Evolutionary conservation across 2,329 filamentous ascomycete species (phyloP), one percentile per base, ranked within the genome.

Genomic region (Dactylellina drechsleri): DNA sequence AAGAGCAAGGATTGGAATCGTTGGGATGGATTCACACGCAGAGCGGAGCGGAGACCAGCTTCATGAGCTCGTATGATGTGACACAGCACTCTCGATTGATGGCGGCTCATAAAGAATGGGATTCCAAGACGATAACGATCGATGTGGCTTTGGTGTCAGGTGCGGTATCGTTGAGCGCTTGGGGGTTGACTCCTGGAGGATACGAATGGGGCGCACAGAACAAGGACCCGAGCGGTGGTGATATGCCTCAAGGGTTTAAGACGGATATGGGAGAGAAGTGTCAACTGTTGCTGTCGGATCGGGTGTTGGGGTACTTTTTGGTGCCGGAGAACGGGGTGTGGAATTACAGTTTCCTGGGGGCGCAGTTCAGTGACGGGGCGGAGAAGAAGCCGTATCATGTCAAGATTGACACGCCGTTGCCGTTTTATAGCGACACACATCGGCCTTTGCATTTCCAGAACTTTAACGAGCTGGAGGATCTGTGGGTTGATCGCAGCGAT

Each of bases 341-440:
- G 95, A 99, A 99, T 83, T 99, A 97, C 85, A 95, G 91, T 82
- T 99, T 99, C 86, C 92, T 98, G 89, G 95, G 95, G 66, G 92
- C 90, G 78, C 89, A 89, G 0, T 99, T 98, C 81, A 89, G 90
- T 13, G 76, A 76, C 20, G 89, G 89, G 47, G 87, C 97, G 77
- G 93, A 97, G 84, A 98, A 97, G 89, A 92, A 92, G 84, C 87
- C 90, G 2, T 87, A 97, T 50, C 91, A 93, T 79, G 93, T 98
- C 79, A 95, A 95, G 85, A 89, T 99, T 65, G 96, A 98, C 83
- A 96, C 92, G 50, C 95, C 95, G 16, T 83, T 90, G 78, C 86
- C 91, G 7, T 80, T 79, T 58, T 99, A 99, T 83, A 93, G 91
- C 81, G 93, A 93, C 79, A 87, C 93, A 79, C 96, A 99, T 83